Conservation (phyloP, 164 flowering plant species). For the Taxillus chinensis region DNA sequence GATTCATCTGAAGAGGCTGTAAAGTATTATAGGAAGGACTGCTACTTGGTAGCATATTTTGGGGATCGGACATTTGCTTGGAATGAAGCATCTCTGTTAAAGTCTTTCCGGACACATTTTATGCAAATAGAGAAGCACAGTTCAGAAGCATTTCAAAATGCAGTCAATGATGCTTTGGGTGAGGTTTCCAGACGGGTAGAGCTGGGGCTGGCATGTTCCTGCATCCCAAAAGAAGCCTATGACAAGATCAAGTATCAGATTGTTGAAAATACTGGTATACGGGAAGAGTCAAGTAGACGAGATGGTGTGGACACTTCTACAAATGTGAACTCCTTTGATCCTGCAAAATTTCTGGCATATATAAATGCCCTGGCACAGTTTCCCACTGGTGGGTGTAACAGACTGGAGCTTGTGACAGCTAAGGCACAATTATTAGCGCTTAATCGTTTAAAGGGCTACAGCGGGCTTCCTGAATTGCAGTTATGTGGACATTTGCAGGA, state of each 20-base stretch:
- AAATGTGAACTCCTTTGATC: conserved; percentile 23
- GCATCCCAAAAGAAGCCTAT: conserved; percentile 30
- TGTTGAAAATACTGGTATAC: conserved; percentile 43
- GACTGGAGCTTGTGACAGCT: conserved; percentile 35
- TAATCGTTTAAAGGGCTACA: conserved; percentile 33
- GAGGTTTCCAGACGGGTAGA: conserved; percentile 48
- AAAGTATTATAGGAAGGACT: conserved; percentile 28
- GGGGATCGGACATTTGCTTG: conserved; percentile 68
- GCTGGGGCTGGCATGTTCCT: conserved; percentile 48
- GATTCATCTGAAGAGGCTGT: conserved; percentile 31
- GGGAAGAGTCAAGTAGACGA: conserved; percentile 30
- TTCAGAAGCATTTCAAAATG: conserved; percentile 32
- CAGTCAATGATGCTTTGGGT: conserved; percentile 44
- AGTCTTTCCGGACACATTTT: conserved; percentile 39
- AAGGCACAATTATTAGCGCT: conserved; percentile 47
- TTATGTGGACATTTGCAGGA: conserved; percentile 23
- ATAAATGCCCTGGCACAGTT: conserved; percentile 31
- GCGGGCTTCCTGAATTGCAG: conserved; percentile 26
- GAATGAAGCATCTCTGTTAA: conserved; percentile 45
- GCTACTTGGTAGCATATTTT: conserved; percentile 40
- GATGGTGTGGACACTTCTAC: conserved; percentile 27
- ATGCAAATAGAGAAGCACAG: conserved; percentile 35
- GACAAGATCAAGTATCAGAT: conserved; percentile 27
- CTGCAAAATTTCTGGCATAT: conserved; percentile 31
- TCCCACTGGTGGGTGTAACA: conserved; percentile 24